These are phyloP conservation scores for Singerocomus rubriflavus DNA, from an alignment of 1,284 basidiomycete species.

Conservation along the genomic window DNA sequence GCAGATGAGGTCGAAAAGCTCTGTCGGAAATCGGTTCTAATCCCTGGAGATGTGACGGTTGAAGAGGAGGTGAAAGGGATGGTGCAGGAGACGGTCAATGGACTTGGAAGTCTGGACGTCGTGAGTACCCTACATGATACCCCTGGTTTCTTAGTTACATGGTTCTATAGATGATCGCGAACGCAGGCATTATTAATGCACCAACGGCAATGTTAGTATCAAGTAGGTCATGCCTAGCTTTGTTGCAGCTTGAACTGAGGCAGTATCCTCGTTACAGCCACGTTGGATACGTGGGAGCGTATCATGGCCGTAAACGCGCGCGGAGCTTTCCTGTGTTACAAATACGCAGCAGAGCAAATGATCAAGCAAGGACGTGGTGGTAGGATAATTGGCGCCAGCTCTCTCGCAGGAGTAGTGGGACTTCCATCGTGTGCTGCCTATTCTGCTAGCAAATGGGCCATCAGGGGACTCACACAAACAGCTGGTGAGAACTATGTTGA, in stretches of 20 bases:
- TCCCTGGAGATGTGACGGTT: constrained; percentile 5
- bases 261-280: constrained; percentile 5
- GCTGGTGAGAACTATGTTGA: constrained; percentile 16
- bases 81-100: not conserved
- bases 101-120: constrained; percentile 13
- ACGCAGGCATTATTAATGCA: not conserved
- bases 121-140: not conserved
- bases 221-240: not conserved
- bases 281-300: constrained; percentile 22
- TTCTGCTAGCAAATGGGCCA: constrained; percentile 31
- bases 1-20: constrained; percentile 2
- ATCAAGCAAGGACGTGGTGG: constrained; percentile 37
- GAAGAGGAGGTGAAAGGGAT: constrained; percentile 12
- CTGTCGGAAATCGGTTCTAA: constrained; percentile 4
- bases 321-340: constrained; percentile 33
- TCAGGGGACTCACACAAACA: constrained; percentile 29
- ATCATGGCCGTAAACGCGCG: constrained; percentile 26
- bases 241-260: not conserved
- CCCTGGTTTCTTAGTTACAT: too few relatives aligned
- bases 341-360: constrained; percentile 33
- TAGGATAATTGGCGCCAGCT: constrained; percentile 35
- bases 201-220: not conserved
- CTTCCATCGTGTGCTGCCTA: constrained; percentile 13
- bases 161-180: constrained; percentile 11
- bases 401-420: constrained; percentile 20